Evolutionary conservation across 345 rosid species (phyloP), one percentile per base, ranked within the genome.

Genomic region (Passiflora organensis): DNA sequence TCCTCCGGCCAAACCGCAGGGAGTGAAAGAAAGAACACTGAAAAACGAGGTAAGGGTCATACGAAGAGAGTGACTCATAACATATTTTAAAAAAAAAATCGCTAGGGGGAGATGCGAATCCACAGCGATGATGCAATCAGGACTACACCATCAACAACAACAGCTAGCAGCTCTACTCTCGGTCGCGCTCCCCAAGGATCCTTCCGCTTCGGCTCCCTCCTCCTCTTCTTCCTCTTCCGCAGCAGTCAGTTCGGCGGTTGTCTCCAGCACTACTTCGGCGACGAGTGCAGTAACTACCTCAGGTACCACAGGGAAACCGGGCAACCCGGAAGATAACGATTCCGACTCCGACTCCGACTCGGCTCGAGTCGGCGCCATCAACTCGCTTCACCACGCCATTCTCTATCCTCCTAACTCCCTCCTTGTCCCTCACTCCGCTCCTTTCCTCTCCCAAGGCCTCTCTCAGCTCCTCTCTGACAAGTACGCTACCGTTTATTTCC

Each of bases 311-410:
- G 9, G 58, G 10, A 63, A 63, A 63, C 23, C 70, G 36, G 34
- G 66, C n/a, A 70, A 46, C 53, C 64, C 75, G n/a, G 64, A 60
- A 42, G 85, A 78, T 34, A 72, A 65, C 58, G 76, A 28, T 8
- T 8, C 3, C 5, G 34, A 28, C 34, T 8, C 3, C 5, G 34
- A 28, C 34, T 28, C 47, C 51, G 91, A 89, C 38, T 74, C 94
- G 1, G 67, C 84, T 43, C 85, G 96, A 28, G 74, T 87, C 48
- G 73, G 72, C 53, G 87, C 96, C 34, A 70, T 87, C 57, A 79
- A 65, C 74, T 87, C 94, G 15, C 96, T 91, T 55, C 95, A 85
- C 67, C 83, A 94, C 55, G 89, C 94, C 42, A 76, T 91, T 60
- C 73, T 81, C 42, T 87, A 74, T 63, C 89, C 87, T 62, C 97